Evolutionary conservation across 768 basidiomycete genomes (phyloP).

Genomic region (Serendipita sp.): DNA sequence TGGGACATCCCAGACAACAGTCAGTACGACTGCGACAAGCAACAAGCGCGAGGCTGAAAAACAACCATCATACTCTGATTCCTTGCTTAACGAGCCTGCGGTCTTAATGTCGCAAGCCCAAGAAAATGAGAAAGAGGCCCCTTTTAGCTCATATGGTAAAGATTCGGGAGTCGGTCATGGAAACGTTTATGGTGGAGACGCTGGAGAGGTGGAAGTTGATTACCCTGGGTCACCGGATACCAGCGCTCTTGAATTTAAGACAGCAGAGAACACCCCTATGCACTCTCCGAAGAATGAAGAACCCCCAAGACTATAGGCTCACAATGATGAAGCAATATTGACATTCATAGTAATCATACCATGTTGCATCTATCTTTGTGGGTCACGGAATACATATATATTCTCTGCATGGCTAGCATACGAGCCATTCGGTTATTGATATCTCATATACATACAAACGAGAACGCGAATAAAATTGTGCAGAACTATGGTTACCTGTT

Average conservation of each 20-base stretch:
- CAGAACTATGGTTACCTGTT: too few species aligned
- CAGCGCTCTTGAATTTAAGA: background rate
- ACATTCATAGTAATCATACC: too few species aligned
- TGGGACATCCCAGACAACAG: background rate
- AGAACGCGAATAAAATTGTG: too few species aligned
- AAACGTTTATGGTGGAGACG: background rate
- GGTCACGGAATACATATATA: background rate
- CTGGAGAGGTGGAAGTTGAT: background rate
- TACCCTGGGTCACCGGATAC: background rate
- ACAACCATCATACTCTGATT: background rate
- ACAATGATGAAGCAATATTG: too few species aligned
- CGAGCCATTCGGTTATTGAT: too few species aligned
- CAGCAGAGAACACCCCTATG: background rate
- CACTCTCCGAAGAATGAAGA: background rate
- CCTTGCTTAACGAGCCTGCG: background rate
- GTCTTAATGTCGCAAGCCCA: background rate
- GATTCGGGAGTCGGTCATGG: background rate
- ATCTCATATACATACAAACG: too few species aligned
- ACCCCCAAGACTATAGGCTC: too few species aligned
- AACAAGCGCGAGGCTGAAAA: background rate
- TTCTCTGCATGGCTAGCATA: background rate
- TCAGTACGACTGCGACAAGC: background rate
- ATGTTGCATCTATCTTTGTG: too few species aligned
- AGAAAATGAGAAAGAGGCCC: background rate
- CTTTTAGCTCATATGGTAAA: background rate